These are phyloP conservation scores for Stephania yunnanensis DNA, from an alignment of 164 flowering plant species.

Conservation along the genomic window DNA sequence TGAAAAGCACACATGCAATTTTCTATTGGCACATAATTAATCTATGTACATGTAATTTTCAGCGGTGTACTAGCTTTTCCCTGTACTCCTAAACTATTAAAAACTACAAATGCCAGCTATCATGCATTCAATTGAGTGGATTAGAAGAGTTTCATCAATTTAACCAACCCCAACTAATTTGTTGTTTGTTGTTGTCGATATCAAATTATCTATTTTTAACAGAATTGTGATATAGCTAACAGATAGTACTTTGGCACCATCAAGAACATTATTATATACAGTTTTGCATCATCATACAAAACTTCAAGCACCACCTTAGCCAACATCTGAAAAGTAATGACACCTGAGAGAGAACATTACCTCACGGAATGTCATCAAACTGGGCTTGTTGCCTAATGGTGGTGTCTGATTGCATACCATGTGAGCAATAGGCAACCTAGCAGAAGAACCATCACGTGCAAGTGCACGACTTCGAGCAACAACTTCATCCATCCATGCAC, in stretches of 20 bases:
- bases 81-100: neutral
- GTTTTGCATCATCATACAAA: neutral
- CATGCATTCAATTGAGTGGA: neutral
- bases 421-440: conserved; percentile 89
- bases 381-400: conserved; percentile 87
- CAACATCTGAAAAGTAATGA: neutral
- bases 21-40: neutral
- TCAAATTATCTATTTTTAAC: no score
- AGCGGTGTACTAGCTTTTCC: neutral
- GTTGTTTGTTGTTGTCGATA: no score
- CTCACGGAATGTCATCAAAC: conserved; percentile 98
- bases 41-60: neutral
- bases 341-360: conserved; percentile 26
- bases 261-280: neutral
- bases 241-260: neutral
- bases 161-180: no score
- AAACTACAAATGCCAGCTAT: neutral
- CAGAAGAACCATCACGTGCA: conserved; percentile 60
- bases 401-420: conserved; percentile 98
- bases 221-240: no score
- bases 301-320: neutral
- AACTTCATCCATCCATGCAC: conserved; percentile 99
- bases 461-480: conserved; percentile 74
- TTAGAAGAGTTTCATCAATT: no score
- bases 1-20: neutral